phyloP scores from a whole-genome alignment of 2,329 filamentous ascomycete genomes.

The Hypomyces perniciosus region DNA sequence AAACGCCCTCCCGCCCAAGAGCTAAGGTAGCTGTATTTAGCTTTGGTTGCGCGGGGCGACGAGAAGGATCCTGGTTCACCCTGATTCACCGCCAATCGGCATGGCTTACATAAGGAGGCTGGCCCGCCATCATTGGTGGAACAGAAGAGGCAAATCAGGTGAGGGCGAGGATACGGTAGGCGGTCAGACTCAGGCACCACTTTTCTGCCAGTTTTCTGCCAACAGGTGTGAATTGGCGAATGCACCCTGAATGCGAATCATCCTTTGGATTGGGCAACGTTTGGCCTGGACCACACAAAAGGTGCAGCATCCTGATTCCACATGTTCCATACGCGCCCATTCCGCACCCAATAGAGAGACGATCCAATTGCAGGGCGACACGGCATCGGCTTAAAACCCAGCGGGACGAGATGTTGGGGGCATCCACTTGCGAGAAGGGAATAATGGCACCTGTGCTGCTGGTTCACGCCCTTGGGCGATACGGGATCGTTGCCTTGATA shows the following conservation, averaged over 20 bases:
- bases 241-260: not conserved
- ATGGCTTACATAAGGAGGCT: conserved; percentile 1
- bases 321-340: not conserved
- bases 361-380: conserved; percentile 10
- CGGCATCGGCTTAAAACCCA: not conserved
- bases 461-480: not conserved
- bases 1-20: not conserved
- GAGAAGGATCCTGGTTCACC: conserved; percentile 9
- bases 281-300: not conserved
- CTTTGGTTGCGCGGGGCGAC: conserved; percentile 19
- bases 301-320: not conserved
- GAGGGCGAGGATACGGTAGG: conserved; percentile 14
- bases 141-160: not conserved
- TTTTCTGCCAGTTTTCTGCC: conserved; percentile 3
- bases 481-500: too few relatives aligned
- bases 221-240: conserved; percentile 2
- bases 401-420: not conserved
- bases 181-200: not conserved
- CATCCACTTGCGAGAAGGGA: too few relatives aligned
- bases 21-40: not conserved
- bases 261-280: not conserved
- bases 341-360: not conserved
- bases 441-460: not conserved
- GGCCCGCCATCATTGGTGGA: not conserved
- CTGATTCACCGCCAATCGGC: conserved; percentile 6